phyloP scores from a whole-genome alignment of 2,329 filamentous ascomycete species.

The Talaromyces sp. region DNA sequence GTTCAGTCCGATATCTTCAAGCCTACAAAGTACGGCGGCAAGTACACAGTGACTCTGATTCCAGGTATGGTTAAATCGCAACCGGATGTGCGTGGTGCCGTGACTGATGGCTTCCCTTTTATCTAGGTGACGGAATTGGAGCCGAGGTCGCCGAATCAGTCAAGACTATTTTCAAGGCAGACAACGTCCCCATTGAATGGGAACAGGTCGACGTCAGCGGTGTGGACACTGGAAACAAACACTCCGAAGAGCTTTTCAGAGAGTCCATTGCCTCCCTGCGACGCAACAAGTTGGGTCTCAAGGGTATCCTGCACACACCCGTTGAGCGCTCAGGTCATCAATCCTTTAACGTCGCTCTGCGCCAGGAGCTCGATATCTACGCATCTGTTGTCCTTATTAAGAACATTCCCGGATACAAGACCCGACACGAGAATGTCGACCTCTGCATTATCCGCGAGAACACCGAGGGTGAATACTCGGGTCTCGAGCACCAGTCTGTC shows the following conservation, averaged over 20 bases:
- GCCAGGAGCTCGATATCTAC: constrained; percentile 99
- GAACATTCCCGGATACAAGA: constrained; percentile 98
- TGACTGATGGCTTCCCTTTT: background rate
- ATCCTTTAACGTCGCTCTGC: constrained; percentile 98
- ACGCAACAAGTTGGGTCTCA: constrained; percentile 98
- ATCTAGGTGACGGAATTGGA: constrained; percentile 82
- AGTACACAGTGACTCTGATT: constrained; percentile 98
- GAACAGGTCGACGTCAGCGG: constrained; percentile 96
- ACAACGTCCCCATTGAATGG: constrained; percentile 98
- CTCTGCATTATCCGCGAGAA: constrained; percentile 99
- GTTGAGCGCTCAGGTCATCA: constrained; percentile 96
- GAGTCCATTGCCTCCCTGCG: constrained; percentile 92
- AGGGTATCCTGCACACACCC: constrained; percentile 97
- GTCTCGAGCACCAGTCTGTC: constrained; percentile 97
- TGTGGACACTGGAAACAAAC: constrained; percentile 77
- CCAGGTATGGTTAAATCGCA: constrained; percentile 60
- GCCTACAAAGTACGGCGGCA: constrained; percentile 97
- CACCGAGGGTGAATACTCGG: constrained; percentile 99
- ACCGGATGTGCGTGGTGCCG: too few relatives aligned
- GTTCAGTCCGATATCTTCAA: constrained; percentile 96
- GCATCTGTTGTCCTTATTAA: constrained; percentile 97
- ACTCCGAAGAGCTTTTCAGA: constrained; percentile 91
- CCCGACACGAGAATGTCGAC: constrained; percentile 94
- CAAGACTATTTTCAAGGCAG: constrained; percentile 99
- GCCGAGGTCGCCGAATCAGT: constrained; percentile 97